phyloP scores from a whole-genome alignment of 345 rosid genomes.

The Theobroma cacao region DNA sequence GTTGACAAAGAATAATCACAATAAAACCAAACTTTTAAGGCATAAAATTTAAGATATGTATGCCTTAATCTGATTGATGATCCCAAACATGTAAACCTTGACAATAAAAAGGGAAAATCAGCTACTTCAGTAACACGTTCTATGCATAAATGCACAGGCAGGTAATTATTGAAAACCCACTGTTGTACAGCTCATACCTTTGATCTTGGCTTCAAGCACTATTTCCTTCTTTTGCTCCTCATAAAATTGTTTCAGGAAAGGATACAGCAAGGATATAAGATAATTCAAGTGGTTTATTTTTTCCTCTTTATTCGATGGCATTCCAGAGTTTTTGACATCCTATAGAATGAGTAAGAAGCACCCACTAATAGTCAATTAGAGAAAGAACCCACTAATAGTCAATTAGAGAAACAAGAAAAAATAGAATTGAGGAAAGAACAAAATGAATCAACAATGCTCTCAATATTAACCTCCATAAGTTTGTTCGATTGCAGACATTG shows the following conservation, averaged over 20 bases:
- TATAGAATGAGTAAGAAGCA: background rate
- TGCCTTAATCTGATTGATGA: background rate
- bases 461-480: constrained; percentile 27
- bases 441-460: background rate
- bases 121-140: background rate
- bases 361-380: background rate
- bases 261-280: constrained; percentile 32
- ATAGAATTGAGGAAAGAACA: background rate
- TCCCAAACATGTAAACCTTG: background rate
- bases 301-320: constrained; percentile 7
- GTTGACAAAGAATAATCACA: background rate
- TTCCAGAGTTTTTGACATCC: constrained; percentile 5
- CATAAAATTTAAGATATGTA: no score
- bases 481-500: constrained; percentile 51
- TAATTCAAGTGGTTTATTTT: constrained; percentile 23
- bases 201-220: constrained; percentile 27
- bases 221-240: constrained; percentile 39
- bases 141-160: background rate
- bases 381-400: background rate
- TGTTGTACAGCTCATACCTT: constrained; percentile 23
- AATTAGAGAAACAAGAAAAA: background rate
- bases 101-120: background rate
- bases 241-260: constrained; percentile 27
- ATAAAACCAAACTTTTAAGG: background rate
- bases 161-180: background rate